Percentiles rank a stretch among this genome's conserved stretches.
phyloP scores from a whole-genome alignment of 768 basidiomycete genomes.

The Lactarius sanguifluus region DNA sequence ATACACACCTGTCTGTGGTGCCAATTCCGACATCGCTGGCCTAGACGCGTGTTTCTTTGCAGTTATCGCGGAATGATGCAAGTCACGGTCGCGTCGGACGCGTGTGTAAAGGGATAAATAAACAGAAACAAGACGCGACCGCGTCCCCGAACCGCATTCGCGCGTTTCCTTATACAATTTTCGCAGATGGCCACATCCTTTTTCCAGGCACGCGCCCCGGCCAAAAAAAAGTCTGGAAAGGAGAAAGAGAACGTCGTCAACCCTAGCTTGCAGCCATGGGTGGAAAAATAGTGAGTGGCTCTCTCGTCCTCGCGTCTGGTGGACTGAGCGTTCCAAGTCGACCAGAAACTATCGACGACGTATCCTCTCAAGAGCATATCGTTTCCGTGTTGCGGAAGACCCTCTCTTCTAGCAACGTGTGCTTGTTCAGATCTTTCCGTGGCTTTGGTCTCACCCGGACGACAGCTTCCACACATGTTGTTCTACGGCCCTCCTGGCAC shows the following conservation, averaged over 20 bases:
- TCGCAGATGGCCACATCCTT: slow-evolving; percentile 54
- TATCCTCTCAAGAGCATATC: slow-evolving; percentile 96
- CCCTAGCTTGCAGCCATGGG: slow-evolving; percentile 84
- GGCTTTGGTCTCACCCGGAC: slow-evolving; percentile 8
- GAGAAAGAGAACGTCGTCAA: slow-evolving; percentile 43
- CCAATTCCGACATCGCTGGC: slow-evolving; percentile 9
- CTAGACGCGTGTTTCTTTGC: slow-evolving; percentile 10
- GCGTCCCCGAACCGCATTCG: neutral
- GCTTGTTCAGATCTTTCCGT: slow-evolving; percentile 22
- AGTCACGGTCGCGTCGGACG: slow-evolving; percentile 16
- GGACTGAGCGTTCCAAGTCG: slow-evolving; percentile 51
- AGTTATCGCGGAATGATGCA: slow-evolving; percentile 9
- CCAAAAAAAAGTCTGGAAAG: slow-evolving; percentile 30
- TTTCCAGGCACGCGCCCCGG: slow-evolving; percentile 45
- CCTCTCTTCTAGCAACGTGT: slow-evolving; percentile 87
- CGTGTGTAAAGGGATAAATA: slow-evolving; percentile 10
- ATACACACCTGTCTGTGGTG: slow-evolving; percentile 10
- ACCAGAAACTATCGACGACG: slow-evolving; percentile 96
- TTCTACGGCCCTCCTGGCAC: slow-evolving; percentile 99
- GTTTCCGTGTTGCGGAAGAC: slow-evolving; percentile 90
- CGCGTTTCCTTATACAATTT: slow-evolving; percentile 23
- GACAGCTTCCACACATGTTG: slow-evolving; percentile 95
- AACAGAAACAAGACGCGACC: slow-evolving; percentile 12
- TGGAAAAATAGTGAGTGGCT: slow-evolving; percentile 88
- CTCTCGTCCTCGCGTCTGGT: neutral